phyloP scores from a whole-genome alignment of 108 stramenopile species.

The Cyclotella atomus region DNA sequence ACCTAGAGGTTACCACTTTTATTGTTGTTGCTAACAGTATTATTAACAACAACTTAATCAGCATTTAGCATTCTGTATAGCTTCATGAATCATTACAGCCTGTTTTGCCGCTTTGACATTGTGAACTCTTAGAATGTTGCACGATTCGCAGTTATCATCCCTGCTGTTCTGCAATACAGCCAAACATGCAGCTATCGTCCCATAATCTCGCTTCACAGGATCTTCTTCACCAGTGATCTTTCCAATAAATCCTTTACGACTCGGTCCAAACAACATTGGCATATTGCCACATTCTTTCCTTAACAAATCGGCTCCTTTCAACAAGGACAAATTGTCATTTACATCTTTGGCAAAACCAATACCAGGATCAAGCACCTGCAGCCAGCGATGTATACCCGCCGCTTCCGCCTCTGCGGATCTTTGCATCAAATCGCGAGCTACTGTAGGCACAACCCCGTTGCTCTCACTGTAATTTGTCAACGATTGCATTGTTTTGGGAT shows the following conservation, averaged over 20 bases:
- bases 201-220: conserved; percentile 81
- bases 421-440: conserved; percentile 59
- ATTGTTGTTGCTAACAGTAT: too few relatives aligned
- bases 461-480: conserved; percentile 50
- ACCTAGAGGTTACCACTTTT: too few relatives aligned
- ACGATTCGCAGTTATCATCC: conserved; percentile 18
- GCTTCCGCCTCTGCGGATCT: conserved; percentile 71
- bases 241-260: conserved; percentile 95
- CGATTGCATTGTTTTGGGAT: conserved; percentile 89
- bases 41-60: too few relatives aligned
- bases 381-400: conserved; percentile 87
- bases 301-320: conserved; percentile 61
- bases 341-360: conserved; percentile 96
- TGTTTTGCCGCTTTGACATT: conserved; percentile 84
- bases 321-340: conserved; percentile 76
- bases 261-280: conserved; percentile 90
- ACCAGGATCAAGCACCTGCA: conserved; percentile 92
- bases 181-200: conserved; percentile 81
- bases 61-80: conserved; percentile 54
- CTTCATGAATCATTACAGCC: conserved; percentile 78
- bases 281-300: conserved; percentile 37
- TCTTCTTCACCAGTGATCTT: conserved; percentile 65
- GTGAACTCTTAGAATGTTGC: conserved; percentile 92
- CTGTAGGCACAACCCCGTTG: conserved; percentile 75
- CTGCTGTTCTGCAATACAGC: conserved; percentile 65